Conservation (phyloP, 2,329 filamentous ascomycete genomes). For the Dactylellina cionopaga region DNA sequence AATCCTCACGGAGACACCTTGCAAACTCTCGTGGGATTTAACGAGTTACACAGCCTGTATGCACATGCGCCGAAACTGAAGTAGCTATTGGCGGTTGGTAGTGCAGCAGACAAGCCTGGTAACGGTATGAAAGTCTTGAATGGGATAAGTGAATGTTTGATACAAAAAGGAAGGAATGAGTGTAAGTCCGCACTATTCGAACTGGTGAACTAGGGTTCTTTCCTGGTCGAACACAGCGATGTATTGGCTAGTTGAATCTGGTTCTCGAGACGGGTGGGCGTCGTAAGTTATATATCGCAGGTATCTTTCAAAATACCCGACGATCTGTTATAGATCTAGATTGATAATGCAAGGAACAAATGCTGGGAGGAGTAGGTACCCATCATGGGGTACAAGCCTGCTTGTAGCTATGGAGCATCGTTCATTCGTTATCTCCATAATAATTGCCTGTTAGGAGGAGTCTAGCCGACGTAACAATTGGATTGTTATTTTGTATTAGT, state of each 20-base stretch:
- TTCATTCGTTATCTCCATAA: neutral
- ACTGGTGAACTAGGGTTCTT: slow-evolving; percentile 15
- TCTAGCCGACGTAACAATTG: slow-evolving; percentile 16
- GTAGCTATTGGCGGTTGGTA: neutral
- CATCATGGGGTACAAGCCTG: neutral
- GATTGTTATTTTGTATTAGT: slow-evolving; percentile 10
- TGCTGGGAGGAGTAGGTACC: slow-evolving; percentile 1
- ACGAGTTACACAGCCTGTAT: neutral
- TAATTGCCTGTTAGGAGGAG: slow-evolving; percentile 16
- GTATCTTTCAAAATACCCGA: neutral
- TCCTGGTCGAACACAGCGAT: slow-evolving; percentile 1
- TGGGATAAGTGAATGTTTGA: slow-evolving; percentile 17
- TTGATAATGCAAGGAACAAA: slow-evolving; percentile 2
- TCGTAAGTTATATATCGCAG: neutral
- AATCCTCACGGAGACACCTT: no score
- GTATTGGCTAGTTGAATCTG: slow-evolving; percentile 7
- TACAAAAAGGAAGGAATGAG: slow-evolving; percentile 42
- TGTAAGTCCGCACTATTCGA: slow-evolving; percentile 16
- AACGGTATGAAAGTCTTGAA: slow-evolving; percentile 15
- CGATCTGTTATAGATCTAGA: slow-evolving; percentile 35
- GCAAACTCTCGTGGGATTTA: no score
- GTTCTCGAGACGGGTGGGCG: neutral
- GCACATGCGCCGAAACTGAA: slow-evolving; percentile 26
- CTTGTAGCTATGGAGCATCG: neutral
- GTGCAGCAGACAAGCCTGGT: slow-evolving; percentile 1